Evolutionary conservation across 2,329 filamentous ascomycete species (phyloP).

Genomic region (Chaetomium strumarium): DNA sequence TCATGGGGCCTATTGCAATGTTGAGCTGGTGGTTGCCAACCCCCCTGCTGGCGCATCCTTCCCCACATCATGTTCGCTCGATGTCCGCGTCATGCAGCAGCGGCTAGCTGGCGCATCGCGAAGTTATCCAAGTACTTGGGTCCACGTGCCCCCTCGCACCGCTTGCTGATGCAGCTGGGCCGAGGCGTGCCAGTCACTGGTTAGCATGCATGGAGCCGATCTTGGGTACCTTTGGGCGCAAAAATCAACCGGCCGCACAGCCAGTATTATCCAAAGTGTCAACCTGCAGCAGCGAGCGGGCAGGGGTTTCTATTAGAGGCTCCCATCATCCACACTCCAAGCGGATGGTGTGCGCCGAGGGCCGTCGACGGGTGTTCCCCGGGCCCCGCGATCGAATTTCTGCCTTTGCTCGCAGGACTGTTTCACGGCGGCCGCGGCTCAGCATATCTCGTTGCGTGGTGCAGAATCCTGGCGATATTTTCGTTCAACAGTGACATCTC

Average conservation of each 20-base stretch:
- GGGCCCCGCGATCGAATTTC: slow-evolving; percentile 8
- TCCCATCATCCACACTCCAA: neutral
- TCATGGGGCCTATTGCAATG: neutral
- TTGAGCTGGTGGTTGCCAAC: neutral
- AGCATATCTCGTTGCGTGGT: slow-evolving; percentile 5
- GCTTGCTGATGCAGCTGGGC: slow-evolving; percentile 1
- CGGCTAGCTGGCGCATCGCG: slow-evolving; percentile 6
- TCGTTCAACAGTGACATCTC: slow-evolving; percentile 2
- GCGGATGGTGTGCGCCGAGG: slow-evolving; percentile 13
- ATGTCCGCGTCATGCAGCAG: slow-evolving; percentile 11
- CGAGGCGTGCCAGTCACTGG: slow-evolving; percentile 8
- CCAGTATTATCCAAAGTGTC: slow-evolving; percentile 18
- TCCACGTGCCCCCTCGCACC: slow-evolving; percentile 7
- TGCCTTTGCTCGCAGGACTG: neutral
- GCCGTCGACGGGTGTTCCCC: slow-evolving; percentile 10
- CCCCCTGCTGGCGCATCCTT: neutral
- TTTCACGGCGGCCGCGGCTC: neutral
- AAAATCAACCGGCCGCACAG: slow-evolving; percentile 17
- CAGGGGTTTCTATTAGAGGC: slow-evolving; percentile 12
- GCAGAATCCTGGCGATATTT: slow-evolving; percentile 2
- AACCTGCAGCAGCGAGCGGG: slow-evolving; percentile 3
- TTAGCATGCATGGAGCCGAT: slow-evolving; percentile 12
- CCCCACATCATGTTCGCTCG: slow-evolving; percentile 5
- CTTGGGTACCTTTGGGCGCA: slow-evolving; percentile 22
- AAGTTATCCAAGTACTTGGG: slow-evolving; percentile 18